These are phyloP conservation scores for Physocladia obscura DNA, from an alignment of 192 early-diverging fungal genomes.

Conservation along the genomic window DNA sequence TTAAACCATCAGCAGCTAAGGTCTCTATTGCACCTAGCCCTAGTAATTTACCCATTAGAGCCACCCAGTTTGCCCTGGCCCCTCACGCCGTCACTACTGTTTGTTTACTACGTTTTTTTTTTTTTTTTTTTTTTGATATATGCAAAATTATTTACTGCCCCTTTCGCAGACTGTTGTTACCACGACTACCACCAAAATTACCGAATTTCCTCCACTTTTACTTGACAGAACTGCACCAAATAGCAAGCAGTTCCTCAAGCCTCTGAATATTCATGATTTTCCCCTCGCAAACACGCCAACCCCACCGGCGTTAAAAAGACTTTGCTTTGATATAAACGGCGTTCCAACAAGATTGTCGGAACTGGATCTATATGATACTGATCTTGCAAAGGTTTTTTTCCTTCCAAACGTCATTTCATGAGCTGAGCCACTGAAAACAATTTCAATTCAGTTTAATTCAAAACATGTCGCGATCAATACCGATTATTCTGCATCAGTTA, in stretches of 20 bases:
- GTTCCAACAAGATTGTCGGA: slow-evolving; percentile 69
- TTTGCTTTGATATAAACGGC: slow-evolving; percentile 78
- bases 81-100: slow-evolving; percentile 43
- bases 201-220: slow-evolving; percentile 68
- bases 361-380: slow-evolving; percentile 53
- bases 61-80: slow-evolving; percentile 36
- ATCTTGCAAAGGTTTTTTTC: slow-evolving; percentile 36
- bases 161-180: slow-evolving; percentile 65
- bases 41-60: not conserved
- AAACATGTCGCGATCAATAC: too few species aligned
- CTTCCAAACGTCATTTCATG: not conserved
- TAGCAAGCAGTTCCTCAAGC: not conserved
- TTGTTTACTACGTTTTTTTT: not conserved
- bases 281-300: slow-evolving; percentile 73
- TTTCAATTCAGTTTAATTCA: not conserved
- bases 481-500: too few species aligned
- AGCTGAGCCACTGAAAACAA: not conserved
- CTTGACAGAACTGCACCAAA: slow-evolving; percentile 38
- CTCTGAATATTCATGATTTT: slow-evolving; percentile 62
- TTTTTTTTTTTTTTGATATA: not conserved
- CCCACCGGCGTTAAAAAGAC: slow-evolving; percentile 74
- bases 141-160: too few species aligned
- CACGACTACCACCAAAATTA: slow-evolving; percentile 74
- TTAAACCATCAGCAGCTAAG: not conserved
- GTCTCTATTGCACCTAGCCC: not conserved